Evolutionary conservation across 2,329 filamentous ascomycete species (phyloP).

Genomic region (Hymenoscyphus repandus): DNA sequence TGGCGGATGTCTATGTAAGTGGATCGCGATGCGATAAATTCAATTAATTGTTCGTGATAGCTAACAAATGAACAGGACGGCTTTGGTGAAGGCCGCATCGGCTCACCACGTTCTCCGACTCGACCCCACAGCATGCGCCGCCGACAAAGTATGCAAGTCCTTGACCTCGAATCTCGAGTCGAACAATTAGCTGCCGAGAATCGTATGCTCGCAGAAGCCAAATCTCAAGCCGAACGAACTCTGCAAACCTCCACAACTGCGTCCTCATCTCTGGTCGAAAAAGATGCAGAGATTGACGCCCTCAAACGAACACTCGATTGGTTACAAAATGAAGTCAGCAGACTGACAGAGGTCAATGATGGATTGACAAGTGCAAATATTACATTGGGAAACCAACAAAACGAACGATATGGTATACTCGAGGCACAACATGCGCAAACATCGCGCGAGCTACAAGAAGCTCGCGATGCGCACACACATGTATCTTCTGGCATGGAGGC

Average conservation of each 20-base stretch:
- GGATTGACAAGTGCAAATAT: conserved; percentile 72
- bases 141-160: conserved; percentile 93
- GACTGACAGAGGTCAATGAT: conserved; percentile 78
- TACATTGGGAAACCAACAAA: conserved; percentile 70
- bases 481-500: conserved; percentile 59
- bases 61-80: conserved; percentile 61
- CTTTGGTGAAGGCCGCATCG: conserved; percentile 80
- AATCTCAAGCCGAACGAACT: conserved; percentile 61
- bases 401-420: conserved; percentile 62
- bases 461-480: conserved; percentile 58
- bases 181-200: conserved; percentile 86
- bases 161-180: conserved; percentile 82
- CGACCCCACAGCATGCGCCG: conserved; percentile 94
- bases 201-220: conserved; percentile 68
- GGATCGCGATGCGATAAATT: neutral
- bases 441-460: conserved; percentile 62
- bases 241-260: conserved; percentile 57
- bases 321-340: conserved; percentile 74
- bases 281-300: conserved; percentile 80
- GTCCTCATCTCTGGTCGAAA: conserved; percentile 68
- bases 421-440: conserved; percentile 62
- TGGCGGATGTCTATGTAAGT: conserved; percentile 94
- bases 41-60: conserved; percentile 13
- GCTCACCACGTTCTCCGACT: conserved; percentile 86
- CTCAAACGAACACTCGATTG: conserved; percentile 74